Evolutionary conservation across 768 basidiomycete genomes (phyloP).

Genomic region (Trametes meyenii): DNA sequence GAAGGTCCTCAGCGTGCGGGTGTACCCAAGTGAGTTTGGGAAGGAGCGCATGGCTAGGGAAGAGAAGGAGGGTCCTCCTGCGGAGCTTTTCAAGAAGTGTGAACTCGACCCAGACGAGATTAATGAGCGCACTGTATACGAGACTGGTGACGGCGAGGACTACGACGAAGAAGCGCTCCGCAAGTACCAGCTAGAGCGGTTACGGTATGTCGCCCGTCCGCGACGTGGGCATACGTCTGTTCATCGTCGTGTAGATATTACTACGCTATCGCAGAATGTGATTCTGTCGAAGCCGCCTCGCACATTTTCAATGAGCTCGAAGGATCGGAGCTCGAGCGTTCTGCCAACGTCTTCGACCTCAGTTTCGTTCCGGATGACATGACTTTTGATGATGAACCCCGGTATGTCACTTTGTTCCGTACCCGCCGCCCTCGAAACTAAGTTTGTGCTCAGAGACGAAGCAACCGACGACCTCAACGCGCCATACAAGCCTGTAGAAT

Average conservation of each 20-base stretch:
- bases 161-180: slow-evolving; percentile 88
- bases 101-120: slow-evolving; percentile 54
- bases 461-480: slow-evolving; percentile 64
- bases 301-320: slow-evolving; percentile 87
- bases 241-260: slow-evolving; percentile 66
- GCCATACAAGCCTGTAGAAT: slow-evolving; percentile 79
- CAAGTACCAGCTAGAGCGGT: slow-evolving; percentile 89
- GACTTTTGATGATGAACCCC: slow-evolving; percentile 76
- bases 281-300: slow-evolving; percentile 71
- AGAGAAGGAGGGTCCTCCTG: slow-evolving; percentile 88
- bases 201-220: slow-evolving; percentile 60
- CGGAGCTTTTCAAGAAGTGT: slow-evolving; percentile 74
- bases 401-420: slow-evolving; percentile 46
- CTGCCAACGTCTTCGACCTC: slow-evolving; percentile 93
- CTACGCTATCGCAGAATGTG: slow-evolving; percentile 92
- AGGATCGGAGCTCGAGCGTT: slow-evolving; percentile 94
- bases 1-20: slow-evolving; percentile 70
- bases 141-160: slow-evolving; percentile 71
- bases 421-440: background rate
- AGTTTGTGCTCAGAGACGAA: slow-evolving; percentile 65
- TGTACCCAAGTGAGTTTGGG: slow-evolving; percentile 95
- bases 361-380: slow-evolving; percentile 93
- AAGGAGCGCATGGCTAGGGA: slow-evolving; percentile 84
- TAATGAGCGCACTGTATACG: slow-evolving; percentile 64
- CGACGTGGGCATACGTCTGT: background rate